Evolutionary conservation across 352 stramenopile species (phyloP), one percentile per base, ranked within the genome.

Genomic region (Nothophytophthora sp.): DNA sequence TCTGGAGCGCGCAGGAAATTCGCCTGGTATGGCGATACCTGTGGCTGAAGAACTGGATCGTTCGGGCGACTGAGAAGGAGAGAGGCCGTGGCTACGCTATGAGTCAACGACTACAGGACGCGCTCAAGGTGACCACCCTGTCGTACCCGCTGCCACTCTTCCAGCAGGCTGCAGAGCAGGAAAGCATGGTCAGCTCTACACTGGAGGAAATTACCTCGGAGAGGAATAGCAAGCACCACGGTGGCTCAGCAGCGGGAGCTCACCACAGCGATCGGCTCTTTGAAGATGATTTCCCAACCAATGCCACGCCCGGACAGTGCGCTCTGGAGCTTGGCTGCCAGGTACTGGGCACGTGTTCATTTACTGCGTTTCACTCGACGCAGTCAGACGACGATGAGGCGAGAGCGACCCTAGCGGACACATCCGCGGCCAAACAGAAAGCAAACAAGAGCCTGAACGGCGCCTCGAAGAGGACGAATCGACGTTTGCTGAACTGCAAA

Each of bases 41-140:
- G 3, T 95, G 81, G 81, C 62, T 95, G 9, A 88, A 88, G 25
- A 88, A 88, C 30, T 95, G 84, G 84, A 95, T 95, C 41, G 82
- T 92, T 16, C 68, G 76, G 16, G 74, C 84, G 10, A 86, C 76
- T 4, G 76, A 92, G 29, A 76, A 76, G n/a, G 78, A 92, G 42
- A 60, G 72, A 7, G 75, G 80, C 20, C 76, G 81, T 39, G 81
- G 77, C 0, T 92, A 90, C 43, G 74, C 52, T 2, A 80, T 67
- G 24, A 92, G 73, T 15, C 67, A 87, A 43, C 67, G 67, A 15
- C 72, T 92, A 2, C 75, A 85, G 38, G 80, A 92, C 48, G 73
- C 69, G 9, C 62, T 92, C 4, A 92, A 92, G 50, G 57, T 89
- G 16, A 77, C 63, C 1, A 88, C 81, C 7, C 55, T 90, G 12